Evolutionary conservation across 176 grass and related monocot species (phyloP), one percentile per base, ranked within the genome.

Genomic region (Neostapfia colusana): DNA sequence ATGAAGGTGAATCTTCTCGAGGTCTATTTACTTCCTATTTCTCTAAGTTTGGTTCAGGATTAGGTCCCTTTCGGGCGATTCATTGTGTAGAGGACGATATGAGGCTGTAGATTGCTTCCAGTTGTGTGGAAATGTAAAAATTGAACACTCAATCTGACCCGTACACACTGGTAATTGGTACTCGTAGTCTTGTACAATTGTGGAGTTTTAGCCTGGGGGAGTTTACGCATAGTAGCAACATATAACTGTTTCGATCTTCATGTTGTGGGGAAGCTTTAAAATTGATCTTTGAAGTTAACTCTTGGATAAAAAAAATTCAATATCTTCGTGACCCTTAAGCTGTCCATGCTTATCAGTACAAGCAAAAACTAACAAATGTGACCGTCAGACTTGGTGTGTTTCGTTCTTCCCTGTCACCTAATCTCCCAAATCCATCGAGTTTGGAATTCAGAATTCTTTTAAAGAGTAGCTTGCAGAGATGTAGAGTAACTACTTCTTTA

Each of bases 1-100:
- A 36, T 95, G 28, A 98, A 95, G 91, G 95, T 97, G 48, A 76
- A 55, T 43, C 26, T 61, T 61, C 25, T 36, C 10, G 7, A 3
- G n/a, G 18, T 42, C 27, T 66, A 61, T 83, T 34, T 24, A 7
- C 11, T 14, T 46, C n/a, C 36, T n/a, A 23, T 44, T 54, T 1
- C 7, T 55, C 54, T 25, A 57, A n/a, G 9, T 25, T 65, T 23
- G 41, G 40, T 41, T 13, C 46, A 39, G n/a, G 24, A 27, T 72
- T 66, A 21, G 31, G 59, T 49, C 15, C 37, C 21, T 45, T 4
- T 56, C 28, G 8, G 11, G n/a, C n/a, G n/a, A n/a, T n/a, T n/a
- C n/a, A 0, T 49, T 73, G n/a, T 63, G 4, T 45, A 50, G 17
- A 69, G 4, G 34, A 35, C 12, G 7, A 57, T 10, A 8, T 67